phyloP scores from a whole-genome alignment of 257 asterid genomes.

The Solanum etuberosum region DNA sequence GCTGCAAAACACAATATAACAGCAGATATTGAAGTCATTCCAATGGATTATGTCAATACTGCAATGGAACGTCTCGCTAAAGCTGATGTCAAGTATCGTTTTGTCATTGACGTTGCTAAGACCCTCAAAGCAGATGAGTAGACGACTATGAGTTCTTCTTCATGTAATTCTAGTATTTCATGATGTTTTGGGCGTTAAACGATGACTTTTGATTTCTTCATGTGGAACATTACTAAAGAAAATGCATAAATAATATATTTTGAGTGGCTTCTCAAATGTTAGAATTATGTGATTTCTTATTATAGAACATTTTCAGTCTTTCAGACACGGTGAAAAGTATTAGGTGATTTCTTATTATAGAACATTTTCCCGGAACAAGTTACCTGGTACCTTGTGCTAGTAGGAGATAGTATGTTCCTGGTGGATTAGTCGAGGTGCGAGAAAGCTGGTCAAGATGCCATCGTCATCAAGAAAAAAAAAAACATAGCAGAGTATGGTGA shows the following conservation, averaged over 20 bases:
- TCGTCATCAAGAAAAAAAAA: background rate
- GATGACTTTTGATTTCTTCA: background rate
- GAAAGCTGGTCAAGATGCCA: background rate
- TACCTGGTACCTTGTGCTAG: background rate
- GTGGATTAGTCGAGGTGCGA: background rate
- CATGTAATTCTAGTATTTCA: background rate
- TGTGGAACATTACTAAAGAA: background rate
- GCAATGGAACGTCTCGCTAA: conserved; percentile 45
- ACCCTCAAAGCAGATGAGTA: conserved; percentile 15
- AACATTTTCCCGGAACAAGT: background rate
- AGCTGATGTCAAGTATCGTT: conserved; percentile 41
- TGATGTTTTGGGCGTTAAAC: background rate
- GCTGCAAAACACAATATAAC: conserved; percentile 21
- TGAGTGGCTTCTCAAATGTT: background rate
- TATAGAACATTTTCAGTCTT: background rate
- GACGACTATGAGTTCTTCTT: background rate
- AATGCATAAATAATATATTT: background rate
- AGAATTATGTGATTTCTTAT: background rate
- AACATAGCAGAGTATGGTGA: background rate
- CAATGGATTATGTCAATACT: conserved; percentile 35
- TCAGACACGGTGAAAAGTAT: background rate
- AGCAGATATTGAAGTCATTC: conserved; percentile 24
- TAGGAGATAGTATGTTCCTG: background rate
- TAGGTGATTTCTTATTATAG: background rate
- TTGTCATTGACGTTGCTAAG: conserved; percentile 37